phyloP scores from a whole-genome alignment of 2,329 filamentous ascomycete species.

The Aspergillus neotritici region DNA sequence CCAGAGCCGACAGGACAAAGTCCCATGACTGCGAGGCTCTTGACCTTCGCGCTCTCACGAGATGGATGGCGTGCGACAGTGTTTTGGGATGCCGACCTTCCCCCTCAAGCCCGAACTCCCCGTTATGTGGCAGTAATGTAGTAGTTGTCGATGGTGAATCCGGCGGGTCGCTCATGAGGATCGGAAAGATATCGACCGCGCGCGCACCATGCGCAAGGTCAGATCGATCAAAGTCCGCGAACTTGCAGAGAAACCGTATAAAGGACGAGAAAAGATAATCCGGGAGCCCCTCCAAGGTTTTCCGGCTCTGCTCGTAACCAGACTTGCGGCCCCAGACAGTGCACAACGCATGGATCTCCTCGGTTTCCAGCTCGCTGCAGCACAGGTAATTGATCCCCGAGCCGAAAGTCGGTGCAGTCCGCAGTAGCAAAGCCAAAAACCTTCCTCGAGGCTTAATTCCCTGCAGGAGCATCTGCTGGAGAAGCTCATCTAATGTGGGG shows the following conservation, averaged over 20 bases:
- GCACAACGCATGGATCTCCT: conserved; percentile 27
- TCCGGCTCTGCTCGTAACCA: conserved; percentile 12
- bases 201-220: conserved; percentile 11
- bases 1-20: conserved; percentile 30
- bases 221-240: conserved; percentile 16
- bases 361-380: conserved; percentile 29
- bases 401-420: conserved; percentile 35
- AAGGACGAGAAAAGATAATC: conserved; percentile 41
- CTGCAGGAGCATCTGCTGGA: conserved; percentile 45
- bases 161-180: conserved; percentile 16
- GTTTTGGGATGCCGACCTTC: conserved; percentile 21
- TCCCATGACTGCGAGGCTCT: conserved; percentile 33
- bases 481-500: conserved; percentile 49
- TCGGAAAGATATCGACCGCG: conserved; percentile 25
- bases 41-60: conserved; percentile 28
- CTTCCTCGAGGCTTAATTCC: conserved; percentile 39
- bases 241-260: conserved; percentile 38
- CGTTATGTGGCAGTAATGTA: conserved; percentile 17
- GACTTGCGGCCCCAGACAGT: conserved; percentile 16
- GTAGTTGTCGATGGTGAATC: conserved; percentile 5
- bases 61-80: conserved; percentile 33
- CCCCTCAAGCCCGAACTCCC: conserved; percentile 5
- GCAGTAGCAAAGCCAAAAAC: conserved; percentile 49
- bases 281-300: conserved; percentile 27
- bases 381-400: conserved; percentile 41